Percentiles rank a stretch among this genome's conserved stretches.
Evolutionary conservation across 2,329 filamentous ascomycete genomes (phyloP).

Genomic region (Cytospora leucostoma): DNA sequence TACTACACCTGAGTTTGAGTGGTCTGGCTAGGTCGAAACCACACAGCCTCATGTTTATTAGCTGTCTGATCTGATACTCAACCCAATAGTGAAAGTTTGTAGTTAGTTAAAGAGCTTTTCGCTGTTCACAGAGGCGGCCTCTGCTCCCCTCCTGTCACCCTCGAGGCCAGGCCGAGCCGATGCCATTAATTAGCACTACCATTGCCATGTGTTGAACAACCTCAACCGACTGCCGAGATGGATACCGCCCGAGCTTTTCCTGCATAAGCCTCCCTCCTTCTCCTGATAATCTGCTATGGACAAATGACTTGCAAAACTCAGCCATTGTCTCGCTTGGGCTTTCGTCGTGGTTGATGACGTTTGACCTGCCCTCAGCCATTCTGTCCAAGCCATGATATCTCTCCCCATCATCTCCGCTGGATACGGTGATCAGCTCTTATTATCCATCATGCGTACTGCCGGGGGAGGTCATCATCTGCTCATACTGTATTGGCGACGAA

Average conservation of each 20-base stretch:
- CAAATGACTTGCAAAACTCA: slow-evolving; percentile 9
- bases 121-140: too few relatives aligned
- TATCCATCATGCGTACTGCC: slow-evolving; percentile 1
- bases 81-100: neutral
- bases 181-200: too few relatives aligned
- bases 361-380: slow-evolving; percentile 15
- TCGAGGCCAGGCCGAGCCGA: too few relatives aligned
- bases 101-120: too few relatives aligned
- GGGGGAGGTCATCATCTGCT: slow-evolving; percentile 14
- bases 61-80: neutral
- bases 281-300: slow-evolving; percentile 7
- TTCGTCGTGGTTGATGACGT: slow-evolving; percentile 16
- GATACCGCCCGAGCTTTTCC: too few relatives aligned
- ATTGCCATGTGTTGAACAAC: too few relatives aligned
- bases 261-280: slow-evolving; percentile 11
- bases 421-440: slow-evolving; percentile 1
- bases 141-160: too few relatives aligned
- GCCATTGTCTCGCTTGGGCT: slow-evolving; percentile 8
- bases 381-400: slow-evolving; percentile 14
- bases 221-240: too few relatives aligned
- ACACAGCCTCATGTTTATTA: neutral
- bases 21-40: slow-evolving; percentile 2
- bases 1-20: neutral
- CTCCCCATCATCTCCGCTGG: neutral
- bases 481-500: neutral